A percentile compares a stretch with the other conserved stretches of the same genome.
phyloP scores from a whole-genome alignment of 176 grass and related monocot species.

The Aegilops longissima region DNA sequence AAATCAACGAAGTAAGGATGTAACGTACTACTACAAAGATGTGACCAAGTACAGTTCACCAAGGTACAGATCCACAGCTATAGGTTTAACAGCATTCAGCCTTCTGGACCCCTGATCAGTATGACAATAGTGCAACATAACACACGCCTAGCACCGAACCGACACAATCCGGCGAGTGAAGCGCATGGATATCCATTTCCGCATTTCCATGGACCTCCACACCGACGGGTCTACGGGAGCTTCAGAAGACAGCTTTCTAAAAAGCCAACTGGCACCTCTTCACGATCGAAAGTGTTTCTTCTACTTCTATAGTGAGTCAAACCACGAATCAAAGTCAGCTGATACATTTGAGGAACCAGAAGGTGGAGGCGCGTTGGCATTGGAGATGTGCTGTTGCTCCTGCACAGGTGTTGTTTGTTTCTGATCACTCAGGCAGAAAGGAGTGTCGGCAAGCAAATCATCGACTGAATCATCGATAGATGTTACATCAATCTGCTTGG shows the following conservation, averaged over 20 bases:
- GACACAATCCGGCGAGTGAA: neutral
- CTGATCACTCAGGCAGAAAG: conserved; percentile 34
- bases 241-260: neutral
- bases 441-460: conserved; percentile 43
- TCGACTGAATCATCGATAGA: conserved; percentile 47
- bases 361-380: neutral
- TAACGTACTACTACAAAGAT: neutral
- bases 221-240: neutral
- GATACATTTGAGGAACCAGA: conserved; percentile 31
- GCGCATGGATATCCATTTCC: neutral
- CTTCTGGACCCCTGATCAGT: neutral
- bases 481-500: conserved; percentile 31
- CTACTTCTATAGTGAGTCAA: conserved; percentile 57
- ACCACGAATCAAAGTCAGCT: conserved; percentile 82
- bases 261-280: conserved; percentile 9
- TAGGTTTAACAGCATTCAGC: conserved; percentile 2
- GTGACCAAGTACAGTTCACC: neutral
- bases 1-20: neutral
- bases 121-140: neutral
- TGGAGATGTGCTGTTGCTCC: conserved; percentile 6
- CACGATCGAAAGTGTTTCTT: neutral
- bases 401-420: conserved; percentile 4
- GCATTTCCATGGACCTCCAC: neutral
- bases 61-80: neutral
- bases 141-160: neutral